phyloP scores from a whole-genome alignment of 139 green algal species.

The Chlorella sp. region DNA sequence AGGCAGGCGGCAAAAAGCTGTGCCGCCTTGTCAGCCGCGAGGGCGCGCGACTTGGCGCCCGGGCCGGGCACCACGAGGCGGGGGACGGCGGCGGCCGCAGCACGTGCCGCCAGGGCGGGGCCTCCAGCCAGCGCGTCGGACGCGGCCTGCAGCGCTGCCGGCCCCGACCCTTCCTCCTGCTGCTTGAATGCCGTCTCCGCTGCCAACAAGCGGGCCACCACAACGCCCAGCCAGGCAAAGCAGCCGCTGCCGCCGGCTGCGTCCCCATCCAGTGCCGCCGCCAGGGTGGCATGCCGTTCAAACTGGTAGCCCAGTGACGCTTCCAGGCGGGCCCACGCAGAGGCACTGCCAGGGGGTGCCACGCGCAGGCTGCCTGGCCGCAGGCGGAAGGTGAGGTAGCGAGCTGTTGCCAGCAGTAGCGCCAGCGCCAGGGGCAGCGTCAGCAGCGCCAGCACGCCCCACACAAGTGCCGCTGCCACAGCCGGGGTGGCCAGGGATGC shows the following conservation, averaged over 20 bases:
- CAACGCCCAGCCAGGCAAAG: slow-evolving; percentile 38
- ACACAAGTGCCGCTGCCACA: not conserved
- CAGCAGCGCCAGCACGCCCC: not conserved
- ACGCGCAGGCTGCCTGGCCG: slow-evolving; percentile 8
- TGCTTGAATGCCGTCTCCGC: slow-evolving; percentile 12
- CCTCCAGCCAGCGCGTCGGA: slow-evolving; percentile 11
- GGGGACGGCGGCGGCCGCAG: not conserved
- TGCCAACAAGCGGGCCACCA: slow-evolving; percentile 19
- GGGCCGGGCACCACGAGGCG: slow-evolving; percentile 26
- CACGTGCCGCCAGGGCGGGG: not conserved
- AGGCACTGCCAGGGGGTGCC: not conserved
- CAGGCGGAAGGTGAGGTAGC: not conserved
- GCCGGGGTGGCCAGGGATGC: not conserved
- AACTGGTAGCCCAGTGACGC: slow-evolving; percentile 4
- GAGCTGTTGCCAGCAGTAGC: not conserved
- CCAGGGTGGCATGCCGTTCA: not conserved
- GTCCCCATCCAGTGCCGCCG: slow-evolving; percentile 1
- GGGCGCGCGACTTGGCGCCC: not conserved
- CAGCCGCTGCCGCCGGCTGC: slow-evolving; percentile 4
- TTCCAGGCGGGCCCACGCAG: not conserved
- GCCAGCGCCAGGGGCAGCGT: slow-evolving; percentile 9
- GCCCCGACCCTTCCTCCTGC: not conserved
- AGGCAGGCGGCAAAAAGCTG: slow-evolving; percentile 21
- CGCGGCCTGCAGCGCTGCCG: not conserved
- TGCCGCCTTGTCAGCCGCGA: not conserved